Evolutionary conservation across 2,329 filamentous ascomycete genomes (phyloP), one percentile per base, ranked within the genome.

Genomic region (Ophiostoma populinum): DNA sequence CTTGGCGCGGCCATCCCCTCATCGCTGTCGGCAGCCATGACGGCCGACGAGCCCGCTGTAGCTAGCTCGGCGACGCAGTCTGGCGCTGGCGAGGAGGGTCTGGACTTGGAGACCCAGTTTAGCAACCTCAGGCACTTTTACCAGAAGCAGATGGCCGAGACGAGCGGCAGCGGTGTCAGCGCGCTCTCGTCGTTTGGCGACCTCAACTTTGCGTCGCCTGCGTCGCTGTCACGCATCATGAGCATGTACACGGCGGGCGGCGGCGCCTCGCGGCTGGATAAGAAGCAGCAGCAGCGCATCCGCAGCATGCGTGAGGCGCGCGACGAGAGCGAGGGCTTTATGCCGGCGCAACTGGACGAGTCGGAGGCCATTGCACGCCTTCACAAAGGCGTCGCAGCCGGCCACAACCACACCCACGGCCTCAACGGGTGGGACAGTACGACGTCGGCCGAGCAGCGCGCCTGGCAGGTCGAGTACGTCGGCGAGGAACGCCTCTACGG

Each of bases 191-290:
- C 55, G 8, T 46, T 63, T 3, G 54, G 54, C 17, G 62, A 65
- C 31, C 55, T 73, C 19, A 75, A 76, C 2, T 70, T 79, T 36
- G 68, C 67, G 16, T 93, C 86, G 0, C 86, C 87, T 0, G 79
- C 74, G 5, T 80, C 83, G 8, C 60, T 94, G 36, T 77, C 80
- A 18, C 75, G 87, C 21, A 90, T 95, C 48, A 92, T 94, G 82
- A 86, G 74, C 42, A 62, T 94, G 18, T 94, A 94, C 56, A 82
- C n/a, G n/a, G n/a, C n/a, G 20, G 26, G 34, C 15, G 36, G 38
- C 12, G 67, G 71, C 36, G 70, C 63, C 43, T 67, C 62, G 35
- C 62, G 69, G 45, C 64, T 65, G 37, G 67, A 63, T 47, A 76
- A 78, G 46, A 75, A 78, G 47, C 59, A 68, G 9, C 75, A 78